These are phyloP conservation scores for Mercurialis annua DNA, from an alignment of 345 rosid species.

Conservation along the genomic window DNA sequence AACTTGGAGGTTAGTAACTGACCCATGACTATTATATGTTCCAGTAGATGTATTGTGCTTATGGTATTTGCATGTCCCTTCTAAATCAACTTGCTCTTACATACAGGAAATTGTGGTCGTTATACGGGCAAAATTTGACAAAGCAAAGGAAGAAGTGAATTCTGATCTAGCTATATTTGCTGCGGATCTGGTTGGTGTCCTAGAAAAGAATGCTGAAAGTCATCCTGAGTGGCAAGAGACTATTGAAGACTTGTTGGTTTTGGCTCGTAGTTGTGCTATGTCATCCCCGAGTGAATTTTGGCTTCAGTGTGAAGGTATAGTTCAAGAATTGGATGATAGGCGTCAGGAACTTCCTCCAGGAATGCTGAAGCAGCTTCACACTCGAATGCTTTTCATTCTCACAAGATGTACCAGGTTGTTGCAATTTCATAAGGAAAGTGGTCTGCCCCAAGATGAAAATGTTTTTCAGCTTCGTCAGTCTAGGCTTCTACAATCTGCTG, in stretches of 20 bases:
- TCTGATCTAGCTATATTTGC: slow-evolving; percentile 97
- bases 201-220: slow-evolving; percentile 90
- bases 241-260: slow-evolving; percentile 86
- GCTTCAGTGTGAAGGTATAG: slow-evolving; percentile 99
- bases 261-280: slow-evolving; percentile 98
- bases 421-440: slow-evolving; percentile 99
- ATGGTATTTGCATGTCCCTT: neutral
- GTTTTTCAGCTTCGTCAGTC: slow-evolving; percentile 73
- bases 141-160: slow-evolving; percentile 98
- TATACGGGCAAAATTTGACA: slow-evolving; percentile 89
- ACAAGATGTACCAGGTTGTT: slow-evolving; percentile 95
- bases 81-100: slow-evolving; percentile 26
- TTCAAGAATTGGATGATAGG: slow-evolving; percentile 95
- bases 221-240: slow-evolving; percentile 99
- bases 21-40: neutral
- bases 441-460: slow-evolving; percentile 76
- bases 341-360: slow-evolving; percentile 98
- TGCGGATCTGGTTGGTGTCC: slow-evolving; percentile 95
- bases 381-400: slow-evolving; percentile 96
- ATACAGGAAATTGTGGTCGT: slow-evolving; percentile 78
- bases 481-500: slow-evolving; percentile 66
- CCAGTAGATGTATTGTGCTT: slow-evolving; percentile 7
- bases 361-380: slow-evolving; percentile 85
- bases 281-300: slow-evolving; percentile 91
- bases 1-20: slow-evolving; percentile 81